A percentile compares a stretch with the other conserved stretches of the same genome.
phyloP scores from a whole-genome alignment of 2,329 filamentous ascomycete species.

The Xylaria multiplex region DNA sequence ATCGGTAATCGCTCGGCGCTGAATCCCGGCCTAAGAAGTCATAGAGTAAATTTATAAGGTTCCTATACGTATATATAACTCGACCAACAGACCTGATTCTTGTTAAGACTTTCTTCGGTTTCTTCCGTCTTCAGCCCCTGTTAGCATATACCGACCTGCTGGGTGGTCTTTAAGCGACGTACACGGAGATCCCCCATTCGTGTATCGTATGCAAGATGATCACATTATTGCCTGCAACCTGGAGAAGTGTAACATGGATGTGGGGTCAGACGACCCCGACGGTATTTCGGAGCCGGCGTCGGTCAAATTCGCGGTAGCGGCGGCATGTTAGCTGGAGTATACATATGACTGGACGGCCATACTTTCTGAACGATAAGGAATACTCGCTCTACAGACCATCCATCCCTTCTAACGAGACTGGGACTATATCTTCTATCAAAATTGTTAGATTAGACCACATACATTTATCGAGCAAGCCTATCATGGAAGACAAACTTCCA shows the following conservation, averaged over 20 bases:
- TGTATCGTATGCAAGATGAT: background rate
- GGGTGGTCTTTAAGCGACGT: too few relatives aligned
- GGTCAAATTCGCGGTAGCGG: background rate
- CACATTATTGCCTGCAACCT: background rate
- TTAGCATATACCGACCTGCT: background rate
- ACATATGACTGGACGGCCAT: background rate
- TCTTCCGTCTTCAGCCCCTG: background rate
- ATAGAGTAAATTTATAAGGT: background rate
- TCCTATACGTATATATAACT: background rate
- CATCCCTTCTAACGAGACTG: background rate
- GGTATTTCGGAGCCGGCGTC: background rate
- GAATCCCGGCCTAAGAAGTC: background rate
- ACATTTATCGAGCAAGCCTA: background rate
- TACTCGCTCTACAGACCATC: background rate
- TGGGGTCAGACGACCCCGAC: slow-evolving; percentile 2
- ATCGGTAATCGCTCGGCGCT: too few relatives aligned
- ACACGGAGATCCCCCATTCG: too few relatives aligned
- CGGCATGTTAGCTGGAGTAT: background rate
- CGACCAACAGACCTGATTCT: background rate
- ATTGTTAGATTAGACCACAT: background rate
- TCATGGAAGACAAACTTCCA: slow-evolving; percentile 8
- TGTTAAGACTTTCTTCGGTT: background rate
- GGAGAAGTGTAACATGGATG: background rate
- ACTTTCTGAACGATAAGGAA: background rate
- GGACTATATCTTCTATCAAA: background rate